These are phyloP conservation scores for Theileria parva DNA, from an alignment of 169 alveolate genomes.

Conservation along the genomic window DNA sequence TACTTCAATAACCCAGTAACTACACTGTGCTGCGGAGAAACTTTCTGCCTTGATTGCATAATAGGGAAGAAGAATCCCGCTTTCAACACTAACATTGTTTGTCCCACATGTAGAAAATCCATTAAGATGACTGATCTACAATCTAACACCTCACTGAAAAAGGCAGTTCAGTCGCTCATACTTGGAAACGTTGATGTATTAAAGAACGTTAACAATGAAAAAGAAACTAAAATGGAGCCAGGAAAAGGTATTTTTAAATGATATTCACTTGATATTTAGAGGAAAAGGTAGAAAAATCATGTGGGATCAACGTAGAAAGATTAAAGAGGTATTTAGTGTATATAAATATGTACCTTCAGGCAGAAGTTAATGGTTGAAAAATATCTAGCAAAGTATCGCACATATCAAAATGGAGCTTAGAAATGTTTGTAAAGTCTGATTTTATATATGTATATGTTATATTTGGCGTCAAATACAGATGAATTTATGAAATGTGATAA, in stretches of 20 bases:
- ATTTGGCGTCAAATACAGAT: neutral
- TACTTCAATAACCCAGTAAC: slow-evolving; percentile 79
- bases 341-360: neutral
- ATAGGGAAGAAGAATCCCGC: slow-evolving; percentile 49
- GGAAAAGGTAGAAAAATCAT: neutral
- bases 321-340: slow-evolving; percentile 1
- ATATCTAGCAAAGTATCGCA: slow-evolving; percentile 17
- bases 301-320: neutral
- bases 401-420: neutral
- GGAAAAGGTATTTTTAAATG: neutral
- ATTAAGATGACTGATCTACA: slow-evolving; percentile 44
- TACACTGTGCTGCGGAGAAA: slow-evolving; percentile 83
- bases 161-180: slow-evolving; percentile 47
- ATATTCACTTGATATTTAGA: neutral
- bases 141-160: slow-evolving; percentile 46
- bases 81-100: slow-evolving; percentile 32
- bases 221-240: neutral
- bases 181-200: slow-evolving; percentile 32
- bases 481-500: neutral
- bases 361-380: slow-evolving; percentile 12
- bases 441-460: neutral
- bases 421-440: neutral
- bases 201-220: slow-evolving; percentile 31
- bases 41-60: slow-evolving; percentile 78
- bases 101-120: slow-evolving; percentile 45